These are phyloP conservation scores for Penicillium subrubescens DNA, from an alignment of 495 filamentous ascomycete species.

Conservation along the genomic window DNA sequence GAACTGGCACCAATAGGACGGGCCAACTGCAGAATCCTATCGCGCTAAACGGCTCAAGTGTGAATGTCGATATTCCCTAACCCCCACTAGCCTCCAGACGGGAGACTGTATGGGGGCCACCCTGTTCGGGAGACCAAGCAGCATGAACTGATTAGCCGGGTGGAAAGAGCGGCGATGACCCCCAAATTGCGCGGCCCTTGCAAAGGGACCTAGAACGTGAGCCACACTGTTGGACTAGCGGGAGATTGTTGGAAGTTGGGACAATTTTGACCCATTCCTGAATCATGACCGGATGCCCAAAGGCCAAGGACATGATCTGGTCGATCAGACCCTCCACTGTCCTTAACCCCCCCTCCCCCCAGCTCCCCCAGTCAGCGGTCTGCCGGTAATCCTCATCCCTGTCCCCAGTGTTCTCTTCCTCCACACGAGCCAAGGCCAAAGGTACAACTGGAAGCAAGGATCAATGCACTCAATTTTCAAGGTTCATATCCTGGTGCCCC, in stretches of 20 bases:
- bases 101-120: neutral
- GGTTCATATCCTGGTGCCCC: neutral
- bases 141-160: neutral
- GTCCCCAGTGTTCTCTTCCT: neutral
- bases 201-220: neutral
- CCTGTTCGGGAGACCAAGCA: neutral
- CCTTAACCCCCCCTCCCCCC: neutral
- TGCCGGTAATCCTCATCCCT: constrained; percentile 1
- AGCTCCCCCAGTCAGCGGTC: neutral
- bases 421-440: constrained; percentile 7
- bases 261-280: constrained; percentile 9
- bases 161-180: neutral
- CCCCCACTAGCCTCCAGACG: neutral
- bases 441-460: neutral
- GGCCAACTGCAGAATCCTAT: neutral
- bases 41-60: neutral
- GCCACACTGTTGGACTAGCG: neutral
- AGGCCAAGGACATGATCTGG: constrained; percentile 8
- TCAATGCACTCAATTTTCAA: neutral
- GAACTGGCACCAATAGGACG: constrained; percentile 14
- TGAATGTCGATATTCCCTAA: neutral
- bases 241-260: neutral
- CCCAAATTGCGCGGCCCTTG: constrained; percentile 17
- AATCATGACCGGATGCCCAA: constrained; percentile 20
- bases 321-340: constrained; percentile 17